Evolutionary conservation across 805 yeast genomes (phyloP).

Genomic region (Metschnikowia baotianmanensis): DNA sequence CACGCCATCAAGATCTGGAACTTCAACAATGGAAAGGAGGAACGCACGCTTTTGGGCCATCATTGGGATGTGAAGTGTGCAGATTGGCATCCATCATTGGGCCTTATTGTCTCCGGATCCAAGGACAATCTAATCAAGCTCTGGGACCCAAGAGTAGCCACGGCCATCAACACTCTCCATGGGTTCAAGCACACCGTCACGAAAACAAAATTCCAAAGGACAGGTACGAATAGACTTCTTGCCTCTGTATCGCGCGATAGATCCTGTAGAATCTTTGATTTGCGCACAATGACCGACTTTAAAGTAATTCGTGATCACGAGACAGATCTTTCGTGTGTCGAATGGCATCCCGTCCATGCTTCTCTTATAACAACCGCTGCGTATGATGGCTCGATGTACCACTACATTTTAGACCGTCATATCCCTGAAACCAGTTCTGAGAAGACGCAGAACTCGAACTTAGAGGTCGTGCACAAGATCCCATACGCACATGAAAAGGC

Average conservation of each 20-base stretch:
- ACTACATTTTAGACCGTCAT: conserved; percentile 61
- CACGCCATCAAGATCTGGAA: conserved; percentile 90
- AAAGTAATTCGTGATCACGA: conserved; percentile 74
- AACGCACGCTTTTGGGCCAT: conserved; percentile 79
- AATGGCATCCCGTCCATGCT: conserved; percentile 92
- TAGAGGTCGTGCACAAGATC: conserved; percentile 55
- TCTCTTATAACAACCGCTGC: conserved; percentile 79
- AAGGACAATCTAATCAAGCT: conserved; percentile 90
- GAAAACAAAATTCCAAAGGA: conserved; percentile 80
- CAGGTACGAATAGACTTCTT: conserved; percentile 65
- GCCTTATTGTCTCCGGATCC: conserved; percentile 87
- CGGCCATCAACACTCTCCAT: conserved; percentile 74
- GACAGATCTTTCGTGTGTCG: conserved; percentile 76
- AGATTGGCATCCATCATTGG: conserved; percentile 93
- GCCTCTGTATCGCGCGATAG: conserved; percentile 90
- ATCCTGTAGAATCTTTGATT: conserved; percentile 82
- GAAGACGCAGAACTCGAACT: conserved; percentile 18
- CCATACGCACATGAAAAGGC: conserved; percentile 96
- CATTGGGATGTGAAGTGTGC: conserved; percentile 98
- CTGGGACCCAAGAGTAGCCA: conserved; percentile 91
- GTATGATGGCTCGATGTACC: conserved; percentile 83
- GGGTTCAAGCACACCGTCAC: conserved; percentile 95
- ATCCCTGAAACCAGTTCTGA: conserved; percentile 33
- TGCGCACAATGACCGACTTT: conserved; percentile 79
- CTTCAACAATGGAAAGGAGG: conserved; percentile 84